Percentiles rank a stretch among this genome's conserved stretches.
phyloP scores from a whole-genome alignment of 306 rosid genomes.

The Lathyrus tuberosus region DNA sequence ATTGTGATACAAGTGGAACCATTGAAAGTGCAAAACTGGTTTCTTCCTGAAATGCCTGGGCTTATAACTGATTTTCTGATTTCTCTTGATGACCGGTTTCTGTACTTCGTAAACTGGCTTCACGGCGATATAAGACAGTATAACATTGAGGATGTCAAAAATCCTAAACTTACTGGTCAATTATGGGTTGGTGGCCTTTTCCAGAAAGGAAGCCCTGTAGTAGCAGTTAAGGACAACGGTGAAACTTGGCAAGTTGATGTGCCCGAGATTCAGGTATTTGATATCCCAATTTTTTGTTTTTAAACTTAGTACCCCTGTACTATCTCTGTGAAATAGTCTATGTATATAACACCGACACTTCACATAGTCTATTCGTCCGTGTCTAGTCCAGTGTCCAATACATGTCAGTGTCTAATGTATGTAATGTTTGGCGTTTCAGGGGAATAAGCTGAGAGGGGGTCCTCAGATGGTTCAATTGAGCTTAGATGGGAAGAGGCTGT shows the following conservation, averaged over 20 bases:
- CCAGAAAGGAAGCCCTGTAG: conserved; percentile 74
- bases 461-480: conserved; percentile 96
- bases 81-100: conserved; percentile 87
- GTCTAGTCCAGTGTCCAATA: background rate
- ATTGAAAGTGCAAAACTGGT: conserved; percentile 89
- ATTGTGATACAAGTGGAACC: conserved; percentile 70
- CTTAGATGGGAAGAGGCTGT: conserved; percentile 87
- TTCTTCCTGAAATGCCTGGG: conserved; percentile 96
- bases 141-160: conserved; percentile 72
- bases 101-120: conserved; percentile 92
- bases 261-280: conserved; percentile 80
- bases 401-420: background rate
- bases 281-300: background rate
- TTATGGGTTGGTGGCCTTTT: conserved; percentile 86
- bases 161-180: conserved; percentile 78
- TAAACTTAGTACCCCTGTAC: background rate
- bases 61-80: conserved; percentile 86
- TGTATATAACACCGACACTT: background rate
- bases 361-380: background rate
- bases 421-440: conserved; percentile 49
- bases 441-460: conserved; percentile 75
- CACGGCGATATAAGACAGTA: conserved; percentile 95
- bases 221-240: conserved; percentile 71
- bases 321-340: background rate
- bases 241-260: conserved; percentile 71